These are phyloP conservation scores for Podospora bellae-mahoneyi DNA, from an alignment of 495 filamentous ascomycete genomes.

Conservation along the genomic window DNA sequence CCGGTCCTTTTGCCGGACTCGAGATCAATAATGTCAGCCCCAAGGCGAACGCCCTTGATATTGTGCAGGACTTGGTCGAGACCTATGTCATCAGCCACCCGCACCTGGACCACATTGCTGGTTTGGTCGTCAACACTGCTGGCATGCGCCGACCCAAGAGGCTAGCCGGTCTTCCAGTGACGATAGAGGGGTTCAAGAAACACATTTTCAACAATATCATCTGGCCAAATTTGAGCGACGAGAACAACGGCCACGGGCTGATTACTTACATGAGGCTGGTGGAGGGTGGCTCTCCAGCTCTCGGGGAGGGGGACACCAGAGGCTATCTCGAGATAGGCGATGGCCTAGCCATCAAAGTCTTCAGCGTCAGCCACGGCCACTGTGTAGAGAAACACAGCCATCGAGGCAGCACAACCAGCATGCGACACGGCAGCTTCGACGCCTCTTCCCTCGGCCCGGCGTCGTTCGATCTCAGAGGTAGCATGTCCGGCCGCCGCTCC, in stretches of 20 bases:
- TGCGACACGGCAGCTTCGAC: constrained; percentile 42
- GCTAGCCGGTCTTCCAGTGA: constrained; percentile 77
- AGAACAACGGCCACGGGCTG: constrained; percentile 88
- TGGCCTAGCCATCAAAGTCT: constrained; percentile 72
- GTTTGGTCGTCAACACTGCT: constrained; percentile 89
- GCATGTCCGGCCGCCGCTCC: constrained; percentile 15
- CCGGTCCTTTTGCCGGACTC: constrained; percentile 71
- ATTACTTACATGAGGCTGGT: constrained; percentile 85
- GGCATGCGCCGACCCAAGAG: constrained; percentile 74
- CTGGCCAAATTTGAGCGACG: constrained; percentile 96
- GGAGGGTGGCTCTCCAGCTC: constrained; percentile 77
- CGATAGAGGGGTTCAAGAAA: constrained; percentile 80
- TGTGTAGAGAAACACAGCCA: constrained; percentile 72
- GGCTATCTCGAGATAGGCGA: constrained; percentile 85
- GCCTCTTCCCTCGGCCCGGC: constrained; percentile 19
- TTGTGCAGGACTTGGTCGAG: constrained; percentile 74
- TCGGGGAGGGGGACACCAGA: constrained; percentile 68
- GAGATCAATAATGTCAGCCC: constrained; percentile 58
- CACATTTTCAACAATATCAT: constrained; percentile 98
- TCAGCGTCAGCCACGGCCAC: constrained; percentile 80
- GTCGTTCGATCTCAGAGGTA: not conserved
- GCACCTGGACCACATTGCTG: constrained; percentile 89
- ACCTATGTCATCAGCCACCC: constrained; percentile 90
- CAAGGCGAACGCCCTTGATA: constrained; percentile 72
- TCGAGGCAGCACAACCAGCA: constrained; percentile 44